Base-by-base conservation (phyloP, 306 rosid genomes). In the Cucurbita argyrosperma region DNA sequence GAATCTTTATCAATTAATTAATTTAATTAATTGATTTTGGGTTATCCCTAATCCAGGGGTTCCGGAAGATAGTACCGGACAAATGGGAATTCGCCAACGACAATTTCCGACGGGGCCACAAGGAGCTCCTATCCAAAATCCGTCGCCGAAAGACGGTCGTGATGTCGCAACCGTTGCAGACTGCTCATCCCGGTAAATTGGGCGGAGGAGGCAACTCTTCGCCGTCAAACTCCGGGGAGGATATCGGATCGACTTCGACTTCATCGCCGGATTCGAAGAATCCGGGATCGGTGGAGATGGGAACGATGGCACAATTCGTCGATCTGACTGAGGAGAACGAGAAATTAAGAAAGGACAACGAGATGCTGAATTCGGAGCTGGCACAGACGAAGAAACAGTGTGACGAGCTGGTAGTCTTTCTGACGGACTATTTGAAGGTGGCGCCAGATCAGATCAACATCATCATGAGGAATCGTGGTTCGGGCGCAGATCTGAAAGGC, bases 81-180 rank as follows among this genome's bases (percentile, higher is more conserved):
- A 89, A 91, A 82, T 95, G 99, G 99, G 99, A 95, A 77, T 95
- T 95, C 74, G 90, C 96, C 4, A 95, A 89, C 82, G 96, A 95
- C 38, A 37, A 95, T 55, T 95, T 95, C 88, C 87, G 76, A 49
- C 88, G 86, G 55, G 96, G 87, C 2, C 77, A 88, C 38, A 87
- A 81, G 58, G 87, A 88, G 52, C 92, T 91, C 6, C 92, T 95
- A 75, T 5, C 82, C 1, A 77, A 77, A 19, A 89, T 95, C 51
- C 91, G 90, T 1, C 99, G 99, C 18, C 96, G 99, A 45, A 95
- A 91, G 74, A 39, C 85, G 0, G 79, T 61, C 40, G 4, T 74
- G 52, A 5, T 74, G 0, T 52, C 82, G 4, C 13, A 81, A 2
- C 6, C 80, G 15, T 11, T 75, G 5, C 79, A 61, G 1, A 74